phyloP scores from a whole-genome alignment of 1,284 basidiomycete species.

The Cryptococcus jaspeensis region DNA sequence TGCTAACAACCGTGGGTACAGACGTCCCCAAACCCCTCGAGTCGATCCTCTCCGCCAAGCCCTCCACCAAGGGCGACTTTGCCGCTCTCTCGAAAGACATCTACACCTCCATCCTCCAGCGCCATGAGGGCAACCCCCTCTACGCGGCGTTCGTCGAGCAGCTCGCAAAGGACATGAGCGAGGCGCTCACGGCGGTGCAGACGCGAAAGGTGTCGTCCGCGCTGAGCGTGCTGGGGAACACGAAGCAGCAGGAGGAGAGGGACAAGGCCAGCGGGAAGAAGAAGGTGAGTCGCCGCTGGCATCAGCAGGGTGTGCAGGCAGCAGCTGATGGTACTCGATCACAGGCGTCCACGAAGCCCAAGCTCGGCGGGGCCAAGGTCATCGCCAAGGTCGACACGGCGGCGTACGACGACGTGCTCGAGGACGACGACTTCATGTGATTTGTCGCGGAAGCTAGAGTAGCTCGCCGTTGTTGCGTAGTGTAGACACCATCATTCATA shows the following conservation, averaged over 20 bases:
- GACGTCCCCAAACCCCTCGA: constrained; percentile 54
- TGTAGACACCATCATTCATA: constrained; percentile 1
- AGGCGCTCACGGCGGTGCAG: constrained; percentile 78
- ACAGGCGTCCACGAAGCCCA: constrained; percentile 59
- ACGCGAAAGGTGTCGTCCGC: constrained; percentile 79
- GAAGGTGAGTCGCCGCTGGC: constrained; percentile 58
- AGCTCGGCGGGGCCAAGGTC: constrained; percentile 72
- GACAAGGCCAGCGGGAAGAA: constrained; percentile 86
- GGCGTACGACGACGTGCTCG: constrained; percentile 76
- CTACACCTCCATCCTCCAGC: constrained; percentile 68
- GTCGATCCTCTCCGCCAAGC: constrained; percentile 67
- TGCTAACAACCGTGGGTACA: neutral
- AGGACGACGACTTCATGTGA: constrained; percentile 57
- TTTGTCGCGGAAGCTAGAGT: neutral
- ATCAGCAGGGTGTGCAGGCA: neutral
- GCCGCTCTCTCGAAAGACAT: constrained; percentile 67
- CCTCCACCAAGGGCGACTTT: constrained; percentile 83
- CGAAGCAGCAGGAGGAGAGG: constrained; percentile 85
- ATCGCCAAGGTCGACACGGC: constrained; percentile 65
- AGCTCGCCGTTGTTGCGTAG: too few species aligned
- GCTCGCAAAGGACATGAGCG: constrained; percentile 69
- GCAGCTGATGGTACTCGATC: constrained; percentile 5
- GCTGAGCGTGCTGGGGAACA: constrained; percentile 81
- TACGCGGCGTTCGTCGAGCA: constrained; percentile 79
- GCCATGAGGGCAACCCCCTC: constrained; percentile 73